Base-by-base conservation (phyloP, 345 rosid species). In the Combretum micranthum region DNA sequence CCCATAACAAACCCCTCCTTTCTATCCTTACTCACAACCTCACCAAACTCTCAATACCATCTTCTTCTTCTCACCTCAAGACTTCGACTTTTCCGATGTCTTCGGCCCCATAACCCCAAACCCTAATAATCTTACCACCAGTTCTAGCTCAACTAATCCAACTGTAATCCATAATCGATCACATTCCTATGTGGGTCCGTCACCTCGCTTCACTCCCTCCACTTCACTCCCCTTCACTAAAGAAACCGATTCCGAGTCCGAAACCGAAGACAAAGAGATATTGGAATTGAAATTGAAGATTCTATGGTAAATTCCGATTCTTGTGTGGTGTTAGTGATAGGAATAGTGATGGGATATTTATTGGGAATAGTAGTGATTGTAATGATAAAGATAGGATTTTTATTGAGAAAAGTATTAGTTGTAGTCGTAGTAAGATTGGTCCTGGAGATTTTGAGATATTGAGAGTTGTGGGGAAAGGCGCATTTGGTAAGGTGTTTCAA, bases 181-280 rank as follows among this genome's bases (percentile, higher is more conserved):
- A 66, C 92, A 82, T 80, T 85, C 88, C 56, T 85, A 74, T 51
- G 77, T 85, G 20, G 92, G 92, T 10, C 92, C 92, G 19, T 85
- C 92, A 46, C 88, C 88, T 55, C 92, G 92, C 48, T 80, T 52
- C 75, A 50, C 81, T 62, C 69, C 59, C 69, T 69, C 80, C 57
- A 53, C 77, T 25, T 61, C 82, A 52, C 69, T 68, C 15, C 80
- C 82, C 15, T 56, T 74, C 73, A 71, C 70, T 25, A 78, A 72
- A 80, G 74, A 49, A 42, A 54, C 17, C 4, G 81, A 70, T 7
- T 56, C 57, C 3, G 79, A 70, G 6, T 3, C 63, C 20, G 84
- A 76, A 18, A 26, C 44, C 18, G 82, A 73, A 17, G 20, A 23
- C 2, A 77, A 52, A n/a, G 55, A 4, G 0, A 4, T 5, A 32